These are phyloP conservation scores for Lepidium sativum DNA, from an alignment of 345 rosid genomes.

Conservation along the genomic window DNA sequence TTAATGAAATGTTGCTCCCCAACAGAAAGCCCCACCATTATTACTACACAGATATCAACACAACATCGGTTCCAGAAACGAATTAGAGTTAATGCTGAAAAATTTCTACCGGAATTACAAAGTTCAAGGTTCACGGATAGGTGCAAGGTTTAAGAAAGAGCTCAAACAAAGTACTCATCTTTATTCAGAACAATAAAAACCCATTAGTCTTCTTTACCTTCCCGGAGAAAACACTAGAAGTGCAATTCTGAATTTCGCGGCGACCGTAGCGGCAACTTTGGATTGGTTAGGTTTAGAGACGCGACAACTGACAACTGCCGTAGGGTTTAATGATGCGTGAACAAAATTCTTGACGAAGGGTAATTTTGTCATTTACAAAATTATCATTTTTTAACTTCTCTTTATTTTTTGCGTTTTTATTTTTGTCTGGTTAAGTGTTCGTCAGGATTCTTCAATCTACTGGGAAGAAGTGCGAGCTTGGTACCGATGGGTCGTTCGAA, in stretches of 20 bases:
- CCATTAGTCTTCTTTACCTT: constrained; percentile 5
- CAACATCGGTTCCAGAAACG: background rate
- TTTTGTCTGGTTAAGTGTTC: background rate
- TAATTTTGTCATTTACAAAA: background rate
- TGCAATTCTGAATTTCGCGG: constrained; percentile 8
- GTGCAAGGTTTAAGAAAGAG: background rate
- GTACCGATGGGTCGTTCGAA: constrained; percentile 47
- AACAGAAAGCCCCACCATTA: constrained; percentile 68
- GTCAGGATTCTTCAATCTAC: background rate
- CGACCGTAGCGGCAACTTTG: constrained; percentile 13
- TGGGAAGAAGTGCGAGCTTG: constrained; percentile 20
- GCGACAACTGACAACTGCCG: background rate
- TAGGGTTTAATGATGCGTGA: constrained; percentile 24
- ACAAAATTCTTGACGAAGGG: constrained; percentile 22
- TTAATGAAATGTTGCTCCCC: constrained; percentile 62
- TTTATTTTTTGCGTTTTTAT: too few species aligned
- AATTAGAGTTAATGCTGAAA: background rate
- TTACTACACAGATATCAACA: constrained; percentile 1
- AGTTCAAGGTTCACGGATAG: background rate
- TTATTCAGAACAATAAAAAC: background rate
- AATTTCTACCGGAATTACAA: background rate
- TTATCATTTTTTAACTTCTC: background rate
- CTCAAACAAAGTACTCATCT: background rate
- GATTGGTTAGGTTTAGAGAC: background rate
- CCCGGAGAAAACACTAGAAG: background rate